Conservation (phyloP, 441 rosid genomes). For the Erysimum cheiri region DNA sequence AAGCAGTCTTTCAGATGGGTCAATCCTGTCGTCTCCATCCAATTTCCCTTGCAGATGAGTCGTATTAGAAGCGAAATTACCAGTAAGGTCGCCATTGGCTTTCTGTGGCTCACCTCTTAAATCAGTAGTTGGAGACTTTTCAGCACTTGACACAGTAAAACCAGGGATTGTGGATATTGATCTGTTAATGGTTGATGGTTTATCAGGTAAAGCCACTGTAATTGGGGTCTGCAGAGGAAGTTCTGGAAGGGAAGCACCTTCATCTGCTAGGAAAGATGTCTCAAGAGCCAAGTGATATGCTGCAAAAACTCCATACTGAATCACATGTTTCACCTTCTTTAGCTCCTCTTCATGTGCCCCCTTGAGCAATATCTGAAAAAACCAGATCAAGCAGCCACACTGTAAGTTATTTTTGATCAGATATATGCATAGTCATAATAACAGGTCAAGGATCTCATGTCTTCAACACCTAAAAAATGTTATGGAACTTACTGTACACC, state of each 20-base stretch:
- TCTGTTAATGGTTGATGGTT: constrained; percentile 61
- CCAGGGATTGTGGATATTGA: constrained; percentile 83
- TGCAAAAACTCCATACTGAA: constrained; percentile 83
- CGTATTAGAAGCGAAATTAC: constrained; percentile 44
- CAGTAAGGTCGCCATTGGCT: constrained; percentile 46
- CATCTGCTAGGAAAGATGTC: constrained; percentile 84
- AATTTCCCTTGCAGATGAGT: constrained; percentile 44
- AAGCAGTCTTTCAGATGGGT: constrained; percentile 47
- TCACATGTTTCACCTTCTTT: constrained; percentile 79
- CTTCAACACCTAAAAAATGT: constrained; percentile 25
- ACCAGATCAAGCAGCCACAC: constrained; percentile 34
- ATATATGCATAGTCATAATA: constrained; percentile 27
- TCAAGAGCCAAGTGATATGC: constrained; percentile 86
- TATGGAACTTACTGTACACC: constrained; percentile 73
- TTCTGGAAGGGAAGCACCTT: constrained; percentile 81
- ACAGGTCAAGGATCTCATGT: constrained; percentile 14
- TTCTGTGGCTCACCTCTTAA: constrained; percentile 48
- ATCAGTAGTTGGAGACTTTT: constrained; percentile 52
- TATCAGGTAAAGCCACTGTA: constrained; percentile 76
- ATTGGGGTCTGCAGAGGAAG: constrained; percentile 71
- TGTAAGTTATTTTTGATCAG: constrained; percentile 15
- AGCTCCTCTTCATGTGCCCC: constrained; percentile 75
- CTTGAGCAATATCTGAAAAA: constrained; percentile 70
- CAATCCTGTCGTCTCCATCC: constrained; percentile 48
- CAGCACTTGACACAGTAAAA: constrained; percentile 51